Evolutionary conservation across 352 stramenopile genomes (phyloP).

Genomic region (Pythium monospermum): DNA sequence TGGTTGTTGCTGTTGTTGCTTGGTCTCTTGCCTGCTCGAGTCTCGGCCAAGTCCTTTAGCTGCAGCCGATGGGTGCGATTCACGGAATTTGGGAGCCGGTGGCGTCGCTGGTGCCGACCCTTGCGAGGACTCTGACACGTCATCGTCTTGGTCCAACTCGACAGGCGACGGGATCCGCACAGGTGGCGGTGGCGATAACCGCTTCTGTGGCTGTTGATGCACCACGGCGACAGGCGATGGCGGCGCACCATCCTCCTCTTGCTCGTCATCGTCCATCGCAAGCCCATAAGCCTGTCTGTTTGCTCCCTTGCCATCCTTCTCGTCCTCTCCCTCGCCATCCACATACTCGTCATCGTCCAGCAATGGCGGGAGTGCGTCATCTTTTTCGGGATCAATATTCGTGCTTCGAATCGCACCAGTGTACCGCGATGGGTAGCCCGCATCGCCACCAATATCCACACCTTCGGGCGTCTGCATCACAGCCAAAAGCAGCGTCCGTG

Average conservation of each 20-base stretch:
- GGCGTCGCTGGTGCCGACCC: slow-evolving; percentile 19
- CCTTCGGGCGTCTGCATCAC: slow-evolving; percentile 87
- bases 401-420: slow-evolving; percentile 13
- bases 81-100: slow-evolving; percentile 20
- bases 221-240: background rate
- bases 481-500: slow-evolving; percentile 74
- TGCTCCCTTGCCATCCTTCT: slow-evolving; percentile 12
- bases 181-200: slow-evolving; percentile 10
- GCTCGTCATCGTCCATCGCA: slow-evolving; percentile 11
- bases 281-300: slow-evolving; percentile 12
- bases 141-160: slow-evolving; percentile 12
- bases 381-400: slow-evolving; percentile 13
- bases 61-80: slow-evolving; percentile 10
- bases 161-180: slow-evolving; percentile 10
- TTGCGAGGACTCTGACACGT: slow-evolving; percentile 11
- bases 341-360: slow-evolving; percentile 14
- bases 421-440: slow-evolving; percentile 44
- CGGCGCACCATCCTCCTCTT: slow-evolving; percentile 13
- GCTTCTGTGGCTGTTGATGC: slow-evolving; percentile 4
- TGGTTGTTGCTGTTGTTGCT: background rate
- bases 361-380: background rate
- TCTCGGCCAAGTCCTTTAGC: slow-evolving; percentile 3
- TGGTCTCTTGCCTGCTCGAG: slow-evolving; percentile 19
- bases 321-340: slow-evolving; percentile 2
- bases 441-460: slow-evolving; percentile 67